Evolutionary conservation across 495 filamentous ascomycete genomes (phyloP), one percentile per base, ranked within the genome.

Genomic region (Penicillium atrosanguineum): DNA sequence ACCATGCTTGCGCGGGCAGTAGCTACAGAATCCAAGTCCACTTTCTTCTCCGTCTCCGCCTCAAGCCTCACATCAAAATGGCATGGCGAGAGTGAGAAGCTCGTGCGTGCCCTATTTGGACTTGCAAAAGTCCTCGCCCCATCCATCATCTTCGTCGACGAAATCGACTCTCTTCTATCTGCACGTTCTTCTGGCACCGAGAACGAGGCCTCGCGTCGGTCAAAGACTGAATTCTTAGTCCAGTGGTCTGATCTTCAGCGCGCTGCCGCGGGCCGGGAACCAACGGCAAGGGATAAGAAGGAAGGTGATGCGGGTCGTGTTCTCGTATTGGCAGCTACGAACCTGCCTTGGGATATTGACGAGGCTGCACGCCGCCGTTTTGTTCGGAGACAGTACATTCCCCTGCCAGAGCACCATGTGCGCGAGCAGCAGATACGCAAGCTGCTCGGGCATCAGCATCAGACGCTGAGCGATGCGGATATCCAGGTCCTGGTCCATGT

Each of bases 121-220:
- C 77, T 97, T 7, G 93, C 94, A 21, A 96, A 96, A 63, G 80
- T 85, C 16, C 82, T 97, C 25, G 93, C 94, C 0, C 94, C 94
- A 0, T 91, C 87, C 52, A 97, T 99, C 69, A 99, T 99, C 59
- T 99, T 99, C 58, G 92, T 99, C 6, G 94, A 99, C 62, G 94
- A 99, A 67, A 99, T 99, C 61, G 94, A 99, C 68, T 97, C 94
- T 1, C 73, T 99, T 6, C 79, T 99, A 1, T 95, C 90, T 0
- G 82, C 91, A 3, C 83, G 94, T 20, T 87, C 86, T 7, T 90
- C 90, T 0, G 83, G 81, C 3, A 85, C 90, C 6, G 94, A 99
- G 61, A 87, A 97, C 64, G 94, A 99, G 70, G 88, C 95, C 6
- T 95, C 91, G 7, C 80, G 93, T 37, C 81, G 95, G 23, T 95